Conservation (phyloP, 768 basidiomycete genomes). For the Tulasnella sp. region DNA sequence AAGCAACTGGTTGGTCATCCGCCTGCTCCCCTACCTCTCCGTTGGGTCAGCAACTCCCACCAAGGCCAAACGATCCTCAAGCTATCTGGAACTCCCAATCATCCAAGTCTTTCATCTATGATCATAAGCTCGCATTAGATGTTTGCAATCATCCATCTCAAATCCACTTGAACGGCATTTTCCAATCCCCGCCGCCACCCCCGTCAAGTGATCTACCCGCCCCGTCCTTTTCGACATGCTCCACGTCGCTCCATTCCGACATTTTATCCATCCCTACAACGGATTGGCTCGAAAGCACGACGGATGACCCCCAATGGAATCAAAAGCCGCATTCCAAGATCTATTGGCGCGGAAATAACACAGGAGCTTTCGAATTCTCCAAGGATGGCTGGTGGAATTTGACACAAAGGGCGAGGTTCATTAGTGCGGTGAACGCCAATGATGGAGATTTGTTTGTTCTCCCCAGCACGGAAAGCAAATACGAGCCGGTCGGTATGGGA, state of each 20-base stretch:
- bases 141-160: constrained; percentile 46
- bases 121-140: constrained; percentile 49
- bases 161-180: constrained; percentile 32
- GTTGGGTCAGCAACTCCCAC: neutral
- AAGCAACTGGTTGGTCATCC: constrained; percentile 34
- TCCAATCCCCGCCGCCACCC: constrained; percentile 12
- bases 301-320: constrained; percentile 4
- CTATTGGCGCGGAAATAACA: constrained; percentile 20
- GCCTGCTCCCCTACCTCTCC: constrained; percentile 35
- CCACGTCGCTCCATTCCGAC: constrained; percentile 51
- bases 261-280: constrained; percentile 38
- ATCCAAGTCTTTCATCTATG: constrained; percentile 44
- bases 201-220: neutral
- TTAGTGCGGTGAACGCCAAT: constrained; percentile 1
- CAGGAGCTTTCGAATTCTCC: neutral
- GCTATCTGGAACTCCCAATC: neutral
- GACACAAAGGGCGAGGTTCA: constrained; percentile 15
- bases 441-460: constrained; percentile 14
- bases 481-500: constrained; percentile 17
- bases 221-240: constrained; percentile 53
- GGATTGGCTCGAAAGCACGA: neutral
- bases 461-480: neutral
- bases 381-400: constrained; percentile 11
- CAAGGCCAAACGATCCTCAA: constrained; percentile 5
- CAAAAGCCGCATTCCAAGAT: constrained; percentile 7